Evolutionary conservation across 2,329 filamentous ascomycete genomes (phyloP), one percentile per base, ranked within the genome.

Genomic region (Chaetomiaceae sp.): DNA sequence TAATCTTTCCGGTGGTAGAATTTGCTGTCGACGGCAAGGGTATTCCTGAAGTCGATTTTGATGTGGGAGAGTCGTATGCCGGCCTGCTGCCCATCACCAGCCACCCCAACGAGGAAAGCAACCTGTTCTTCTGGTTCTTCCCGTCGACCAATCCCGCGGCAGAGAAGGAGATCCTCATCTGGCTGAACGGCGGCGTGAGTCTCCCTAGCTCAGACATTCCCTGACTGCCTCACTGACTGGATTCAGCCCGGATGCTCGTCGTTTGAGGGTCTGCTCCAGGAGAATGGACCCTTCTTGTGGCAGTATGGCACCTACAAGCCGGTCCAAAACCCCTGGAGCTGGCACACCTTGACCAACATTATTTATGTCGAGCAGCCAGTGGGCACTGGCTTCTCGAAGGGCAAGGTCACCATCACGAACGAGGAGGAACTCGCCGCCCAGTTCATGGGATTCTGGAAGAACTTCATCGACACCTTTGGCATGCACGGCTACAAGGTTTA

Each of bases 371-470:
- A 88, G 60, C 84, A 87, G 63, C 83, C 81, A 5, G 69, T 81
- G 10, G 75, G 76, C 25, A 86, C 85, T 0, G 87, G 87, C 13
- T 91, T 87, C 65, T 79, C 82, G 0, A 76, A 79, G 30, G 86
- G 86, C 13, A 78, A 69, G 0, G 73, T 81, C 3, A 86, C 77
- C 0, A 85, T 85, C 9, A 81, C 73, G 4, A 79, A 77, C 58
- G 82, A 89, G 57, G 76, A 81, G 25, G 85, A 89, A 57, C 74
- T 86, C 1, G 85, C 85, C 0, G 67, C 70, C n/a, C 79, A 91
- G 58, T 89, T 92, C 64, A 72, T 86, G 14, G 85, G 85, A 44
- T 93, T 89, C 69, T 90, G 83, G 76, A 83, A 85, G 70, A 89
- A 89, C 69, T 90, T 89, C 59, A 70, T 89, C 51, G 73, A 87